phyloP scores from a whole-genome alignment of 1,284 basidiomycete species.

The Apiotrichum montevideense region DNA sequence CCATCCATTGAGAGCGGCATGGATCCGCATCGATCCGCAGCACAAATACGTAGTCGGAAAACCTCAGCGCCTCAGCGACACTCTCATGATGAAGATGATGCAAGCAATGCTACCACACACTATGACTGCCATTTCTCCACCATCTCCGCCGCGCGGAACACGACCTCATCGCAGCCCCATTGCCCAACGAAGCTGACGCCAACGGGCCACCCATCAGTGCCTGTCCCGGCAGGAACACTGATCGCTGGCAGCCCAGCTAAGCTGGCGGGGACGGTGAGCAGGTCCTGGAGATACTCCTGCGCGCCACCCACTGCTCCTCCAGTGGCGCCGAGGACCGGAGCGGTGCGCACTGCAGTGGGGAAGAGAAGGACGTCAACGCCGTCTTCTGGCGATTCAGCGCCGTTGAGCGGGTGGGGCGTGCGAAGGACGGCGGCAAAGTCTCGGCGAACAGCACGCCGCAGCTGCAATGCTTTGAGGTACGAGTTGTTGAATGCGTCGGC shows the following conservation, averaged over 20 bases:
- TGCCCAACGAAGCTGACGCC: slow-evolving; percentile 80
- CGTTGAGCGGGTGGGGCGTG: slow-evolving; percentile 41
- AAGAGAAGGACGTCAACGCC: slow-evolving; percentile 76
- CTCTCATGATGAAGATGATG: background rate
- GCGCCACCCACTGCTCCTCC: background rate
- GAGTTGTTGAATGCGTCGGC: slow-evolving; percentile 95
- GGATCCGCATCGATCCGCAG: no score
- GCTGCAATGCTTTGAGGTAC: slow-evolving; percentile 81
- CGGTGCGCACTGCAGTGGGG: slow-evolving; percentile 73
- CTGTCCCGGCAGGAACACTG: slow-evolving; percentile 59
- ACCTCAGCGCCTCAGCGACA: no score
- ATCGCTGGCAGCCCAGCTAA: slow-evolving; percentile 81
- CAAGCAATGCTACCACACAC: background rate
- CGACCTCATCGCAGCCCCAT: slow-evolving; percentile 74
- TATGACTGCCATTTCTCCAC: slow-evolving; percentile 28
- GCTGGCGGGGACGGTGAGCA: slow-evolving; percentile 85
- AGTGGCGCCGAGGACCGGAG: slow-evolving; percentile 52
- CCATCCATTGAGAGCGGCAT: no score
- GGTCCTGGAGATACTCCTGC: slow-evolving; percentile 72
- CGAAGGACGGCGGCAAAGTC: slow-evolving; percentile 72
- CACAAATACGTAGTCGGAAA: no score
- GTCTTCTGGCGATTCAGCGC: slow-evolving; percentile 11
- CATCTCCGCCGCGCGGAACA: slow-evolving; percentile 54
- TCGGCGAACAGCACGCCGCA: slow-evolving; percentile 62
- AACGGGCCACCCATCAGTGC: slow-evolving; percentile 68